Percentiles rank a stretch among this genome's conserved stretches.
Conservation (phyloP, 371 early-diverging fungal genomes). For the Funneliformis caledonium region DNA sequence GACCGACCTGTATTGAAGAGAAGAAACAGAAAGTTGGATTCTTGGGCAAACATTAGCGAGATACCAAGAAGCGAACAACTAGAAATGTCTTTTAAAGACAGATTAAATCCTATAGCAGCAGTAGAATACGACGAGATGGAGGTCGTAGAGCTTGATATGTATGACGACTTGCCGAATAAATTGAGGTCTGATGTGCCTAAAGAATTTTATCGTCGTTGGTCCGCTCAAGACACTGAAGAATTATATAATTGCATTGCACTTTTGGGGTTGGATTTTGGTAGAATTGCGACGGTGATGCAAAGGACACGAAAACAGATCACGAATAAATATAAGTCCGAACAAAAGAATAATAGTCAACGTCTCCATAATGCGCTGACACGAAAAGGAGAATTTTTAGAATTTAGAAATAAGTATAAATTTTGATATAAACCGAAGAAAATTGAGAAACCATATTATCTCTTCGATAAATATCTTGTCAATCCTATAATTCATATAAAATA, state of each 20-base stretch:
- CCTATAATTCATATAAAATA: no score
- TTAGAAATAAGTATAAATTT: not conserved
- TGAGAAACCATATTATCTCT: no score
- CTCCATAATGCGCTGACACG: not conserved
- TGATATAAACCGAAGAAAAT: not conserved
- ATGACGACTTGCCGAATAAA: conserved; percentile 1
- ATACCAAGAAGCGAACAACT: not conserved
- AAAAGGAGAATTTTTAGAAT: conserved; percentile 4
- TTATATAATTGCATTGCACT: not conserved
- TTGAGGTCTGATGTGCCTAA: not conserved
- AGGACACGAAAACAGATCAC: not conserved
- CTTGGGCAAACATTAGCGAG: not conserved
- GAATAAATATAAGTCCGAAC: not conserved
- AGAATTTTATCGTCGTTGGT: not conserved
- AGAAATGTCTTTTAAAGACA: not conserved
- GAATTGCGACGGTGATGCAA: conserved; percentile 7
- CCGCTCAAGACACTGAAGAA: not conserved
- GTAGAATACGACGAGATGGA: conserved; percentile 3
- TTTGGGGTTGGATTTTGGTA: conserved; percentile 5
- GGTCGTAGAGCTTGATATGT: not conserved
- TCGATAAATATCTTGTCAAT: no score
- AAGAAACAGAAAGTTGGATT: not conserved
- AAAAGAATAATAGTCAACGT: not conserved
- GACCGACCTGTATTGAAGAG: not conserved
- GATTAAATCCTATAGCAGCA: conserved; percentile 5